These are phyloP conservation scores for Guyanaporus albipodus DNA, from an alignment of 768 basidiomycete genomes.

Conservation along the genomic window DNA sequence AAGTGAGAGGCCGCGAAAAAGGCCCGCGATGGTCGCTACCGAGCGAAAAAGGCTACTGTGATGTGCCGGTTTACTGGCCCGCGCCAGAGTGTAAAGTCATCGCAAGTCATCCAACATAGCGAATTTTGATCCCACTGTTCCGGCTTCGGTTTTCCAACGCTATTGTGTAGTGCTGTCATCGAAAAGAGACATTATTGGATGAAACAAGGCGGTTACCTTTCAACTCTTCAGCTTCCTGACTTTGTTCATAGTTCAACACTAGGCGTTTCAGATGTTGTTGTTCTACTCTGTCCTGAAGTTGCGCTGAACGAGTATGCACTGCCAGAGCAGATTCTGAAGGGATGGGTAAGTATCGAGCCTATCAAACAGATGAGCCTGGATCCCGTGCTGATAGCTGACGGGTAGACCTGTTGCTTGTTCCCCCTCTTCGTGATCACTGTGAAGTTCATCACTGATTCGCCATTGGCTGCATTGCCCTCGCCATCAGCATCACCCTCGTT, in stretches of 20 bases:
- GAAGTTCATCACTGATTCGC: slow-evolving; percentile 72
- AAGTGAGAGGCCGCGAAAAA: slow-evolving; percentile 15
- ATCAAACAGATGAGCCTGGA: slow-evolving; percentile 9
- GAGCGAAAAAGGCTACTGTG: slow-evolving; percentile 20
- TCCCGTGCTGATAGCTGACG: slow-evolving; percentile 1
- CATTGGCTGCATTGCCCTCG: slow-evolving; percentile 30
- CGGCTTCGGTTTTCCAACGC: slow-evolving; percentile 70
- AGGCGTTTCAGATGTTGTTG: slow-evolving; percentile 97
- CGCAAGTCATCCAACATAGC: slow-evolving; percentile 57
- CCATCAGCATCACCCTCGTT: slow-evolving; percentile 48
- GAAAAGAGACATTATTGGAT: neutral
- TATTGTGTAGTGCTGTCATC: slow-evolving; percentile 22
- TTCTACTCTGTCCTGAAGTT: slow-evolving; percentile 91
- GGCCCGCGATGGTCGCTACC: slow-evolving; percentile 18
- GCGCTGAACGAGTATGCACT: slow-evolving; percentile 85
- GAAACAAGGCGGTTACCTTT: slow-evolving; percentile 46
- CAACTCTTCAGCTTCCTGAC: slow-evolving; percentile 80
- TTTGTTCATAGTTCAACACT: slow-evolving; percentile 87
- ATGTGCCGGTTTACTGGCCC: slow-evolving; percentile 19
- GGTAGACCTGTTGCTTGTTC: slow-evolving; percentile 78
- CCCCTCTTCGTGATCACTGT: slow-evolving; percentile 90
- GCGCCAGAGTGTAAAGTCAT: slow-evolving; percentile 10
- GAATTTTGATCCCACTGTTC: slow-evolving; percentile 68
- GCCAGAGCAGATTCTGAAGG: slow-evolving; percentile 87
- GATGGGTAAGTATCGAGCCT: slow-evolving; percentile 87